phyloP scores from a whole-genome alignment of 2,329 filamentous ascomycete genomes.

The Monilinia fructicola region DNA sequence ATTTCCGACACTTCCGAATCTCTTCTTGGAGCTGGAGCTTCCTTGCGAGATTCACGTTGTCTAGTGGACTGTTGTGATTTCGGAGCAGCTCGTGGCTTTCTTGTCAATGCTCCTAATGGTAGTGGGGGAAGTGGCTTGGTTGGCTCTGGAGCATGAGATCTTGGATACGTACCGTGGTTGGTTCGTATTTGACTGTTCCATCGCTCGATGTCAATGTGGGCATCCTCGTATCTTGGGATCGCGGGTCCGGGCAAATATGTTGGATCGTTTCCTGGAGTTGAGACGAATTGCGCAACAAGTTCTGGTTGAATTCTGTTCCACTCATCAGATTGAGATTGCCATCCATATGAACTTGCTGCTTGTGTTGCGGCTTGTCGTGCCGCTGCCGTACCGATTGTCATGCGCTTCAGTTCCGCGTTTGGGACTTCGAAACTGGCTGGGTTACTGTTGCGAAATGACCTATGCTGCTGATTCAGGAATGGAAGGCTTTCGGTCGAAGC shows the following conservation, averaged over 20 bases:
- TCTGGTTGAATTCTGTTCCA: slow-evolving; percentile 12
- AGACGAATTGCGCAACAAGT: slow-evolving; percentile 15
- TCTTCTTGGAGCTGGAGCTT: neutral
- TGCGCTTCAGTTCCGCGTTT: neutral
- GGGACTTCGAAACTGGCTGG: neutral
- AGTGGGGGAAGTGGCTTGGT: slow-evolving; percentile 14
- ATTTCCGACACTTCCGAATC: neutral
- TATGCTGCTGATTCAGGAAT: neutral
- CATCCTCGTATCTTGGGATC: slow-evolving; percentile 20
- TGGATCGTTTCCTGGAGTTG: slow-evolving; percentile 13
- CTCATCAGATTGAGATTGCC: neutral
- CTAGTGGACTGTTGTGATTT: neutral
- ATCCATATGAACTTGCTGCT: slow-evolving; percentile 26
- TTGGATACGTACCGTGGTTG: slow-evolving; percentile 24
- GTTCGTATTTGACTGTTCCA: slow-evolving; percentile 24
- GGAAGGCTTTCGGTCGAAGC: neutral
- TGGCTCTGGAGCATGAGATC: slow-evolving; percentile 12
- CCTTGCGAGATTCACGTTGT: neutral
- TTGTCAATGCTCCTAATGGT: neutral
- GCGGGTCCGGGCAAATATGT: neutral
- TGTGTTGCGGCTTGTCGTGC: slow-evolving; percentile 10
- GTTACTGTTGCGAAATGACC: neutral
- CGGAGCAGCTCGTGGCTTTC: neutral
- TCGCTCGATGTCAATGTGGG: slow-evolving; percentile 22
- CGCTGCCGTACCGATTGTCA: slow-evolving; percentile 8